A percentile compares a stretch with the other conserved stretches of the same genome.
Evolutionary conservation across 2,329 filamentous ascomycete genomes (phyloP).

Genomic region (Mycosphaerelloides madeirae): DNA sequence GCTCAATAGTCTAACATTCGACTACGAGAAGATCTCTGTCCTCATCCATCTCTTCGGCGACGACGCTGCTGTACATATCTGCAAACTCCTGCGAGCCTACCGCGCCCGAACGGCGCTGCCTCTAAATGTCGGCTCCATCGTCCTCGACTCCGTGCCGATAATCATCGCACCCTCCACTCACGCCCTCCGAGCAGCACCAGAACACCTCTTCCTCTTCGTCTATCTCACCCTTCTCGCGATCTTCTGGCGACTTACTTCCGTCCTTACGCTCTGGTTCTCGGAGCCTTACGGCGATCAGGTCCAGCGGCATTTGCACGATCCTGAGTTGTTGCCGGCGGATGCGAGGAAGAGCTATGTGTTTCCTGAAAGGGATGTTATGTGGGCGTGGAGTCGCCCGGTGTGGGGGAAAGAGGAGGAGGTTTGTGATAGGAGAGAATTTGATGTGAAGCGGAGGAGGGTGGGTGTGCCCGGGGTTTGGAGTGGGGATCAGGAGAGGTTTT

Average conservation of each 20-base stretch:
- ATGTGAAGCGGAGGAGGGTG: conserved; percentile 17
- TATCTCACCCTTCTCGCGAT: conserved; percentile 14
- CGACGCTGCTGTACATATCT: conserved; percentile 20
- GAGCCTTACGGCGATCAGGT: conserved; percentile 15
- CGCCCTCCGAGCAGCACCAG: conserved; percentile 5
- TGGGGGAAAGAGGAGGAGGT: conserved; percentile 9
- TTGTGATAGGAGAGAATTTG: conserved; percentile 18
- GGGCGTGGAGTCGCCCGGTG: conserved; percentile 18
- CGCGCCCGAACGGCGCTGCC: conserved; percentile 16
- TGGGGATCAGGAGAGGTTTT: conserved; percentile 28
- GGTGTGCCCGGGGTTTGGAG: conserved; percentile 21
- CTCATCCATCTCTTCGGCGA: conserved; percentile 27
- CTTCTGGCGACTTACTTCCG: conserved; percentile 11
- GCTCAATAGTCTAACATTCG: conserved; percentile 12
- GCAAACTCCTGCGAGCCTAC: conserved; percentile 24
- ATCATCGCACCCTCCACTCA: conserved; percentile 10
- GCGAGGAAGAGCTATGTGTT: conserved; percentile 27
- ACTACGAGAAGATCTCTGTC: conserved; percentile 14
- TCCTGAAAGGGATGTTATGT: conserved; percentile 26
- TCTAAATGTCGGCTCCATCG: conserved; percentile 20
- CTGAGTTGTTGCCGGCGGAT: conserved; percentile 15
- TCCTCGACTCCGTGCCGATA: conserved; percentile 24
- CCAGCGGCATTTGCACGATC: conserved; percentile 21
- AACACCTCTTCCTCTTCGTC: conserved; percentile 10
- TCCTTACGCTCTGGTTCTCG: conserved; percentile 18